Base-by-base conservation (phyloP, 169 alveolate genomes). In the Plasmodium relictum region DNA sequence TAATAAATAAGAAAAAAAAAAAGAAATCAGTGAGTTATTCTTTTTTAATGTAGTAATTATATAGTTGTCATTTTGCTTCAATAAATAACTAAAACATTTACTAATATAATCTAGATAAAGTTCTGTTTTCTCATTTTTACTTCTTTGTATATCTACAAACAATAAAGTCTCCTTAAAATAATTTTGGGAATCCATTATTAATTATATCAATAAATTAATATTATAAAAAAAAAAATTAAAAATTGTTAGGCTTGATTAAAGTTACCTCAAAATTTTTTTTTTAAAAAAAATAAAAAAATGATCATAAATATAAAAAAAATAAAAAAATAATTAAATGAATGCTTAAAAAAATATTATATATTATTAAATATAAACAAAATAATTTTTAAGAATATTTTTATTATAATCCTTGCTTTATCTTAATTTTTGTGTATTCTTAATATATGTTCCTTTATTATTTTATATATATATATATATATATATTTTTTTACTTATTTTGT, bases 1-100 rank as follows among this genome's bases (percentile, higher is more conserved):
- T 26, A 50, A 48, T 52, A 85, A 85, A 85, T 85, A 66, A 0
- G 87, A 85, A 69, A 85, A 85, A 63, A 85, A 85, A 45, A 70
- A 85, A 7, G 74, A 85, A 14, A 18, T 41, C 54, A 85, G 14
- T 1, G 92, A 85, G 1, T 18, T 68, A 42, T 85, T 85, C 10
- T 63, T 68, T 52, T 85, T 85, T 50, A 85, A 18, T 16, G 92
- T 85, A 7, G 74, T 39, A 31, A 85, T 18, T 45, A 85, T 62
- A 54, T 70, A 85, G 22, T 85, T 78, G 70, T 85, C 87, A 44
- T 66, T 45, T 44, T 85, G 87, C n/a, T 14, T 45, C 24, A 85
- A 44, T 18, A 85, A 39, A 62, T 70, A 22, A 22, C 39, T 61
- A n/a, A 85, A 85, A 31, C 92, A 85, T 59, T 10, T 85, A n/a